A percentile compares a stretch with the other conserved stretches of the same genome.
Evolutionary conservation across 1,284 basidiomycete species (phyloP).

Genomic region (Pascua guehoae): DNA sequence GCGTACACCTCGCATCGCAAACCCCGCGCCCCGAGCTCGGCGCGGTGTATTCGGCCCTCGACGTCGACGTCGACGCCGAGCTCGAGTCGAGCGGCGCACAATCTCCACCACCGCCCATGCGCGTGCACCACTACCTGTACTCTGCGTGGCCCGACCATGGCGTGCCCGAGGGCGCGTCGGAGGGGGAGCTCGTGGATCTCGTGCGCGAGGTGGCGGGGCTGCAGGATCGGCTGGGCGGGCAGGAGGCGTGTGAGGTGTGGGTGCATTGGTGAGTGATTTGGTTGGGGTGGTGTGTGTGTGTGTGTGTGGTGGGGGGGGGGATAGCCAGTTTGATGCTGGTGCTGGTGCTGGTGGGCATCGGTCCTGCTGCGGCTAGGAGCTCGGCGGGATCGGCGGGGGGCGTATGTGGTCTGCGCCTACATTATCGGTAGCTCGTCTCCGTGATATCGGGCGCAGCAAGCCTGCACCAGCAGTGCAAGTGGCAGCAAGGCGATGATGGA

Average conservation of each 20-base stretch:
- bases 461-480: no score
- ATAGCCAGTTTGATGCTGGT: no score
- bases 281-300: no score
- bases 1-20: background rate
- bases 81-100: no score
- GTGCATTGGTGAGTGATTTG: constrained; percentile 45
- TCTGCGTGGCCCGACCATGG: constrained; percentile 46
- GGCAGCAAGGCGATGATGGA: no score
- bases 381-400: no score
- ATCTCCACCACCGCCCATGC: constrained; percentile 4
- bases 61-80: constrained; percentile 1
- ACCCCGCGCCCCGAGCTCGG: constrained; percentile 3
- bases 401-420: no score
- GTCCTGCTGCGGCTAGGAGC: no score
- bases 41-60: constrained; percentile 17
- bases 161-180: constrained; percentile 33
- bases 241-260: constrained; percentile 42
- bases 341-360: no score
- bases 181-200: constrained; percentile 27
- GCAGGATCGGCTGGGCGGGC: constrained; percentile 14
- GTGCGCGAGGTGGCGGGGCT: constrained; percentile 18
- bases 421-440: no score
- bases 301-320: background rate
- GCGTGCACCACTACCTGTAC: constrained; percentile 39
- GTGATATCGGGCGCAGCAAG: no score